Evolutionary conservation across 495 filamentous ascomycete genomes (phyloP).

Genomic region (Neurospora africana): DNA sequence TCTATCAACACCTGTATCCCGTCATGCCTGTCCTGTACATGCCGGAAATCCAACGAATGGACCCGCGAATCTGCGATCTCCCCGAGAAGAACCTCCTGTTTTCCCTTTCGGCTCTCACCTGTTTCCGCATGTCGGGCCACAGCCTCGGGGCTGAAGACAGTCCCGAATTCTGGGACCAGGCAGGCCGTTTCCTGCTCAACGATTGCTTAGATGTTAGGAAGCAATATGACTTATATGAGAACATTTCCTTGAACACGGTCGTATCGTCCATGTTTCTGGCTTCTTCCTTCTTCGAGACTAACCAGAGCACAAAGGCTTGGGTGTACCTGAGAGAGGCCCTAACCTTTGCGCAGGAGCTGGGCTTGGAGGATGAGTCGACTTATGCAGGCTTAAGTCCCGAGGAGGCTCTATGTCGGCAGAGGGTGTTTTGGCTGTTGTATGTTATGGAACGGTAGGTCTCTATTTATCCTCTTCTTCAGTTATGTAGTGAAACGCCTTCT

Average conservation of each 20-base stretch:
- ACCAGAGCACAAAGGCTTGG: constrained; percentile 36
- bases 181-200: constrained; percentile 25
- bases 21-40: constrained; percentile 29
- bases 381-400: constrained; percentile 34
- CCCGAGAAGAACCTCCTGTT: constrained; percentile 24
- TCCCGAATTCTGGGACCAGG: constrained; percentile 20
- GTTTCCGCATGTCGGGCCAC: constrained; percentile 27
- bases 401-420: constrained; percentile 42
- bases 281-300: constrained; percentile 26
- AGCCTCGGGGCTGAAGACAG: constrained; percentile 13
- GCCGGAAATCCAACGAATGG: constrained; percentile 17
- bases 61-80: constrained; percentile 12
- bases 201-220: constrained; percentile 22
- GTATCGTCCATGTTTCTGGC: constrained; percentile 27
- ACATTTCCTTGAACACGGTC: constrained; percentile 20
- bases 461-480: neutral
- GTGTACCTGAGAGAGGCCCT: constrained; percentile 54
- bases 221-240: constrained; percentile 25
- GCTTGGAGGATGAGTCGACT: constrained; percentile 46
- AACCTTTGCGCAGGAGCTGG: constrained; percentile 47
- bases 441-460: constrained; percentile 43
- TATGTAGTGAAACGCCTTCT: neutral
- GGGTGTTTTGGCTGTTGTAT: constrained; percentile 56
- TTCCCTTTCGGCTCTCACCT: constrained; percentile 26
- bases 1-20: constrained; percentile 27